Evolutionary conservation across 805 yeast genomes (phyloP).

Genomic region (Zygotorulaspora chibaensis): DNA sequence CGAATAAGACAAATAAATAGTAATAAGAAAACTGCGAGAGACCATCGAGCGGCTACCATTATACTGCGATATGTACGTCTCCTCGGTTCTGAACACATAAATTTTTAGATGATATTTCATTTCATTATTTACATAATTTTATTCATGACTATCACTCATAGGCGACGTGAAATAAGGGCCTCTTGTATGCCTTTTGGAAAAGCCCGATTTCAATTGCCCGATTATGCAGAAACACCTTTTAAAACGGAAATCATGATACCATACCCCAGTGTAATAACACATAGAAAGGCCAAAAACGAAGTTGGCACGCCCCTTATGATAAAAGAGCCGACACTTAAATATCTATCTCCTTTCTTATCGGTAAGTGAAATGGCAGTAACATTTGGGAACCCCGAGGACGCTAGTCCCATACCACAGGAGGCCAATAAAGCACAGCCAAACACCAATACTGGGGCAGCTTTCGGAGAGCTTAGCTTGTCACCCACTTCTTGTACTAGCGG

Average conservation of each 20-base stretch:
- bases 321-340: slow-evolving; percentile 74
- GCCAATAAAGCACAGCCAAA: slow-evolving; percentile 58
- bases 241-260: slow-evolving; percentile 53
- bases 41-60: too few relatives aligned
- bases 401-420: slow-evolving; percentile 95
- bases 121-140: neutral
- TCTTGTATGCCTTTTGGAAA: too few relatives aligned
- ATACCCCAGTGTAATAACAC: slow-evolving; percentile 76
- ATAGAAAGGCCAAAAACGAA: slow-evolving; percentile 65
- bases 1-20: neutral
- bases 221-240: slow-evolving; percentile 12
- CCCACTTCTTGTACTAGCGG: slow-evolving; percentile 92
- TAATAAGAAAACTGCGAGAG: neutral
- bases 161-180: too few relatives aligned
- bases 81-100: neutral
- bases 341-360: slow-evolving; percentile 86
- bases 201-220: too few relatives aligned
- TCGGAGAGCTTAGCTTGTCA: slow-evolving; percentile 59
- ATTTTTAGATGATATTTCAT: neutral
- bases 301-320: slow-evolving; percentile 90
- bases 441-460: slow-evolving; percentile 50
- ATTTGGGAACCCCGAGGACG: slow-evolving; percentile 97
- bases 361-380: slow-evolving; percentile 95
- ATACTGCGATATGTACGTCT: too few relatives aligned
- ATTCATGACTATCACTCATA: neutral